Conservation (phyloP, 495 filamentous ascomycete species). For the Xylaria scruposa region DNA sequence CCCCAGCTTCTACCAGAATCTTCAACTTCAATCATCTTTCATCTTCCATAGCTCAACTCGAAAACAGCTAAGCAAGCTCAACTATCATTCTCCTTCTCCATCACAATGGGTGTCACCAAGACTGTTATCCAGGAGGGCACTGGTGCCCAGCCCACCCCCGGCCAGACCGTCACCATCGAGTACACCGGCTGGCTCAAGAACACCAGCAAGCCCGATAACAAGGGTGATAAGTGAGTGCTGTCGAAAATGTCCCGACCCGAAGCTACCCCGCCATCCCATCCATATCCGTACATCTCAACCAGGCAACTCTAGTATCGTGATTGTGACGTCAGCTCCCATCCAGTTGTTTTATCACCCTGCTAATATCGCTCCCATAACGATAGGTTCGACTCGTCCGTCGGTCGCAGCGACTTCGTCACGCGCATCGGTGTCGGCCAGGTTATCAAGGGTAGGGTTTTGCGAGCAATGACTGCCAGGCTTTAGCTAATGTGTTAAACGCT, state of each 20-base stretch:
- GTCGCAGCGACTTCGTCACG: conserved; percentile 67
- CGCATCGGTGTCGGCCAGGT: conserved; percentile 77
- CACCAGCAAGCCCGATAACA: conserved; percentile 53
- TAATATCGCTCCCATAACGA: conserved; percentile 18
- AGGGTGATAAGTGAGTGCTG: conserved; percentile 53
- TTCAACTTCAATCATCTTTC: conserved; percentile 8
- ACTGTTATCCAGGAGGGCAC: conserved; percentile 50
- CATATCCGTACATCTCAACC: neutral
- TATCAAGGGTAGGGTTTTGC: conserved; percentile 69
- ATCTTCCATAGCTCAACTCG: neutral
- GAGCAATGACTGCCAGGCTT: neutral
- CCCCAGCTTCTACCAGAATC: neutral
- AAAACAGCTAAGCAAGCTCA: neutral
- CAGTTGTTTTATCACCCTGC: no score
- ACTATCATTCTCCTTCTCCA: neutral
- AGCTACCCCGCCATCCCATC: conserved; percentile 14
- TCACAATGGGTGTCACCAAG: conserved; percentile 59
- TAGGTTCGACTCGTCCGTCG: conserved; percentile 83
- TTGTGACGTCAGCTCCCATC: conserved; percentile 23
- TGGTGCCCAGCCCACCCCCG: conserved; percentile 60
- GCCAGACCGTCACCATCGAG: conserved; percentile 76
- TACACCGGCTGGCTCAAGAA: conserved; percentile 87
- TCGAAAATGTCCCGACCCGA: conserved; percentile 4
- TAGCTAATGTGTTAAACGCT: conserved; percentile 27
- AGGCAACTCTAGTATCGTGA: neutral